Base-by-base conservation (phyloP, 768 basidiomycete species). In the Mycena rosella region DNA sequence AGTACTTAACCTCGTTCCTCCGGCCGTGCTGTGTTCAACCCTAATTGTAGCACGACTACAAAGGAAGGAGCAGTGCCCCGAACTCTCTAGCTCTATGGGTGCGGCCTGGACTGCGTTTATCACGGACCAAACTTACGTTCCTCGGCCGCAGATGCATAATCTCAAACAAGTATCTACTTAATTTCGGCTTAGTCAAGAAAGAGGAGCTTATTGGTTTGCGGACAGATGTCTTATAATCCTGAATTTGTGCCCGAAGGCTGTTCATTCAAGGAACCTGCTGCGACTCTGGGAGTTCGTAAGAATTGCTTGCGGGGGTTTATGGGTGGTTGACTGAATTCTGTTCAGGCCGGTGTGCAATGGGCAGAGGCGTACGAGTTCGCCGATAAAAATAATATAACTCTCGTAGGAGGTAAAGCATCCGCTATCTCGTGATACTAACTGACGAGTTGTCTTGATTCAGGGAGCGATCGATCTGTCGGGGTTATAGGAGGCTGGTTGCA, bases 31-130 rank as follows among this genome's bases (percentile, higher is more conserved):
- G 29, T n/a, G 27, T 42, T 14, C 30, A 13, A 14, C 2, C 8
- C 9, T 13, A n/a, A n/a, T 27, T 10, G 34, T 55, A 86, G 85
- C 85, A 86, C 67, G 85, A 86, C 68, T 85, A 84, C 67, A 82
- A 80, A 65, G 85, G 84, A 18, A 78, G 85, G 7, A 86, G 85
- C 67, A 84, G 83, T 60, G 83, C 80, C 14, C 83, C 82, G 9
- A 74, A 78, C 8, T 83, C 85, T n/a, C 68, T 86, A 4, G 81
- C 78, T 44, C 73, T 86, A n/a, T 86, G 85, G 85, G 84, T 86
- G 73, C 29, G 78, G 53, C 4, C 29, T n/a, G 1, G 26, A 52
- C 24, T n/a, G n/a, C n/a, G n/a, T n/a, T n/a, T n/a, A n/a, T n/a
- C n/a, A n/a, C n/a, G n/a, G n/a, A n/a, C n/a, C n/a, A n/a, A n/a